Evolutionary conservation across 805 yeast species (phyloP).

Genomic region (Monosporozyma yasuniensis): DNA sequence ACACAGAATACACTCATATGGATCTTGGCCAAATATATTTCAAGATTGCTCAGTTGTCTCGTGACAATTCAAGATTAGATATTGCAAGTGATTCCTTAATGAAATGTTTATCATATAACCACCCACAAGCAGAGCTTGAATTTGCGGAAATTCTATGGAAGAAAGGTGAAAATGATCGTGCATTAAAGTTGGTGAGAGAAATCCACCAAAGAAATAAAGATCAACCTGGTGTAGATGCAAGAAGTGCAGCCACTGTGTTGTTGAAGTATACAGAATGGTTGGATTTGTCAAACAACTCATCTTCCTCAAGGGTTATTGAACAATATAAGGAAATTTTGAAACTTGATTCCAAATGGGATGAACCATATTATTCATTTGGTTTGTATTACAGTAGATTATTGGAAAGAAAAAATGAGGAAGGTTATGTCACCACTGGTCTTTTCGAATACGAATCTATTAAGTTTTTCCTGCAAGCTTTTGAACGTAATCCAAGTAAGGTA

Average conservation of each 20-base stretch:
- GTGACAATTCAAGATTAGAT: conserved; percentile 61
- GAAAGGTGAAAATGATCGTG: conserved; percentile 80
- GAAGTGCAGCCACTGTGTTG: conserved; percentile 39
- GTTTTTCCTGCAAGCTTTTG: conserved; percentile 25
- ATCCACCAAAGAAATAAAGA: conserved; percentile 18
- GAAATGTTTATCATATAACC: conserved; percentile 33
- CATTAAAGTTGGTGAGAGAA: conserved; percentile 51
- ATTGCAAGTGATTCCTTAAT: conserved; percentile 60
- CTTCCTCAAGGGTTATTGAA: conserved; percentile 59
- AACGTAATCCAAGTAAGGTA: conserved; percentile 45
- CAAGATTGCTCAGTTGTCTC: conserved; percentile 51
- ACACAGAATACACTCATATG: conserved; percentile 13
- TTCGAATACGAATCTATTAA: conserved; percentile 26
- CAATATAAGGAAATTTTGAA: conserved; percentile 56
- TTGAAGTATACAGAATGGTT: conserved; percentile 82
- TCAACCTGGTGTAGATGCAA: conserved; percentile 10
- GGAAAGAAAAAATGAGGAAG: conserved; percentile 50
- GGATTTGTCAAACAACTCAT: conserved; percentile 74
- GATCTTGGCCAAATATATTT: conserved; percentile 47
- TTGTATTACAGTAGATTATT: conserved; percentile 67
- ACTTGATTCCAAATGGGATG: conserved; percentile 56
- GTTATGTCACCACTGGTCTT: conserved; percentile 23
- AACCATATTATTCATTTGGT: conserved; percentile 74
- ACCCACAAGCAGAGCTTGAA: conserved; percentile 52
- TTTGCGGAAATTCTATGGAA: conserved; percentile 81